Base-by-base conservation (phyloP, 768 basidiomycete species). In the Russula sp. region DNA sequence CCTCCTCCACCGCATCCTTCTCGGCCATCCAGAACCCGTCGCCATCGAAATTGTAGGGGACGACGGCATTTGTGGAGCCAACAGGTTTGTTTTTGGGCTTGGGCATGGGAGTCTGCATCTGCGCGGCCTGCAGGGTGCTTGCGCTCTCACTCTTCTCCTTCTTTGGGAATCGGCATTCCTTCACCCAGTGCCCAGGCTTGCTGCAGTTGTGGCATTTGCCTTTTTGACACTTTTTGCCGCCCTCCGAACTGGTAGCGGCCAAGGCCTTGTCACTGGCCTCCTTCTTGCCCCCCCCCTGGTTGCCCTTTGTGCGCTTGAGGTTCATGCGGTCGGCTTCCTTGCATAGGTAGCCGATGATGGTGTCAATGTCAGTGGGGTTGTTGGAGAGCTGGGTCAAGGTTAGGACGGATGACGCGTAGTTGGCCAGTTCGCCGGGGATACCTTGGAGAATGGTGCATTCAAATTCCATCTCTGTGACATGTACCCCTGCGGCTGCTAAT, bases 191-290 rank as follows among this genome's bases (percentile, higher is more conserved):
- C 1, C 55, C 55, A 1, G 11, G 6, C 43, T 56, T 56, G 32
- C 35, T 20, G n/a, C 55, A 56, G 18, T 56, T 45, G 55, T 36
- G 43, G n/a, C 43, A 56, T 11, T 45, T 56, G 55, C 43, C 55
- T 6, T 56, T 46, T 5, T 34, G 9, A 34, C 51, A 42, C 67
- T 58, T 59, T 6, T n/a, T 65, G 41, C 46, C 22, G 58, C 61
- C 66, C 5, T 43, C 53, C 0, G 5, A 3, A 2, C 0, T 5
- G 2, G 38, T 53, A 6, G 51, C 51, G 0, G 38, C 38, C 0
- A 49, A 6, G 4, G 48, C 55, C 35, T 45, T 42, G 13, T 56
- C 0, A 13, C n/a, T 18, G 7, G 13, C 13, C 18, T 43, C 42
- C 42, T 43, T 43, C 6, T 20, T 43, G 6, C 42, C 42, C 42